Evolutionary conservation across 306 rosid species (phyloP).

Genomic region (Cucurbita moschata): DNA sequence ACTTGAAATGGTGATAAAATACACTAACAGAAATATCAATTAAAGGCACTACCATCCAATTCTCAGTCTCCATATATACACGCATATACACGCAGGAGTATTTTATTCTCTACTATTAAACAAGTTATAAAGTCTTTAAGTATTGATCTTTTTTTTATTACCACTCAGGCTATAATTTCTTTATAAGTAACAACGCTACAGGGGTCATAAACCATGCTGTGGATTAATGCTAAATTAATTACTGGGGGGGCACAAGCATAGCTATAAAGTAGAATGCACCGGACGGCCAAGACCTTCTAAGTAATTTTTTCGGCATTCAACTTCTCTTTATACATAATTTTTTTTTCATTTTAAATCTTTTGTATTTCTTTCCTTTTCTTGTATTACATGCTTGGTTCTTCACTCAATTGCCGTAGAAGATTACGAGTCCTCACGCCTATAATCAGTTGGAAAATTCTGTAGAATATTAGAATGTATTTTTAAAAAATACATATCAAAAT

Average conservation of each 20-base stretch:
- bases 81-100: neutral
- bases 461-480: neutral
- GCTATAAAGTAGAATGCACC: neutral
- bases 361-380: neutral
- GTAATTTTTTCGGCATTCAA: neutral
- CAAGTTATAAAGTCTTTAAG: neutral
- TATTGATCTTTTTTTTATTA: neutral
- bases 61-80: neutral
- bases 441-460: neutral
- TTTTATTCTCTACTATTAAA: neutral
- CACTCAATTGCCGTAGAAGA: neutral
- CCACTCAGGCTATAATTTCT: neutral
- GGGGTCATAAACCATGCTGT: neutral
- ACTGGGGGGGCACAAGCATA: neutral
- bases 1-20: neutral
- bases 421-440: neutral
- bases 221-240: neutral
- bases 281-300: neutral
- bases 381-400: neutral
- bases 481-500: neutral
- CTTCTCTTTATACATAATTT: neutral
- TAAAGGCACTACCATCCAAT: neutral
- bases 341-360: neutral
- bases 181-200: neutral
- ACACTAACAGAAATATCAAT: neutral